Evolutionary conservation across 148 eudicot genomes (phyloP).

Genomic region (Chenopodium album): DNA sequence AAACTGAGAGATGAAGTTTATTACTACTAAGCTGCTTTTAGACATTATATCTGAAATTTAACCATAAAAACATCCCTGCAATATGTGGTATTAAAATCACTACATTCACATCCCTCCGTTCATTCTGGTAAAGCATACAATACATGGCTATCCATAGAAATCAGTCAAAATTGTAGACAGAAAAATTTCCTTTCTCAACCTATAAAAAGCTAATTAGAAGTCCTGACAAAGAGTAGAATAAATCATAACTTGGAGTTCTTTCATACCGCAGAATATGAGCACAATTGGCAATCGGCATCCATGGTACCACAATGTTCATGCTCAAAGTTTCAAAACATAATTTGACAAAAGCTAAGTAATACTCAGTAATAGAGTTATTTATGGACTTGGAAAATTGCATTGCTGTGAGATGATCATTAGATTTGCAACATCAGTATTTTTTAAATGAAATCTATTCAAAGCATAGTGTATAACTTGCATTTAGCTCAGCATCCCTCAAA

Average conservation of each 20-base stretch:
- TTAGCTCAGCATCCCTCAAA: not conserved
- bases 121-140: not conserved
- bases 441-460: not conserved
- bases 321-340: conserved; percentile 5
- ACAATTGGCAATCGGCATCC: not conserved
- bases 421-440: not conserved
- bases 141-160: not conserved
- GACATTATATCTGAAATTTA: not conserved
- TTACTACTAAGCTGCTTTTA: too few relatives aligned
- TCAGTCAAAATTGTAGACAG: not conserved
- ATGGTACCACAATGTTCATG: not conserved
- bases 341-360: not conserved
- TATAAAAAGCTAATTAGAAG: not conserved
- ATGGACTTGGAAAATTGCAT: not conserved
- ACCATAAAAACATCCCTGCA: not conserved
- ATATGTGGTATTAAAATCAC: not conserved
- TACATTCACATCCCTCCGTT: not conserved
- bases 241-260: not conserved
- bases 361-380: not conserved
- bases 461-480: conserved; percentile 1
- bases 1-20: too few relatives aligned
- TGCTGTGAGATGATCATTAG: not conserved
- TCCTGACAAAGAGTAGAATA: not conserved
- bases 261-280: not conserved
- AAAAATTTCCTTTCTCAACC: not conserved